phyloP scores from a whole-genome alignment of 208 protist genomes.

The Trypanosoma melophagium region DNA sequence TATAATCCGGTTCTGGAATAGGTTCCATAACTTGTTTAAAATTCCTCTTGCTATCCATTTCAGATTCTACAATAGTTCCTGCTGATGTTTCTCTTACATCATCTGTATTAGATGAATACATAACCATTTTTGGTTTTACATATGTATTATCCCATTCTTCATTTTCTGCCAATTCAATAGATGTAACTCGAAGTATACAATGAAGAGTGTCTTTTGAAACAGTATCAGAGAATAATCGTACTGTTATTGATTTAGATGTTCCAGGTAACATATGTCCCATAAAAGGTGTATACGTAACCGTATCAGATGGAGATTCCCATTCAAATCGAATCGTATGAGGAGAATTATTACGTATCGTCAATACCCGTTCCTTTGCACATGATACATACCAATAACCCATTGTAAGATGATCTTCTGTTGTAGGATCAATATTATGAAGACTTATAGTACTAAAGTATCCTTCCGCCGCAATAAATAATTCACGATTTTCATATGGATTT shows the following conservation, averaged over 20 bases:
- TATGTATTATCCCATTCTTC: conserved; percentile 72
- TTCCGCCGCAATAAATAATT: conserved; percentile 75
- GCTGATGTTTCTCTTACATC: conserved; percentile 27
- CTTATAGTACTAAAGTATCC: conserved; percentile 85
- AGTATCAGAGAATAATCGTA: conserved; percentile 36
- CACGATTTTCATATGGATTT: conserved; percentile 94
- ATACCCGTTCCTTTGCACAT: conserved; percentile 53
- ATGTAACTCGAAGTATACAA: conserved; percentile 29
- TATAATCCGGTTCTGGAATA: conserved; percentile 68
- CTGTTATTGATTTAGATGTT: conserved; percentile 41
- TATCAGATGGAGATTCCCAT: conserved; percentile 44
- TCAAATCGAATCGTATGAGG: conserved; percentile 71
- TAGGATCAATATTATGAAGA: conserved; percentile 90
- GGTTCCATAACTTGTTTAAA: conserved; percentile 75
- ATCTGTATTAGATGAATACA: conserved; percentile 14
- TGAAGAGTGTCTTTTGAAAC: conserved; percentile 25
- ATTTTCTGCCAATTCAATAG: conserved; percentile 31
- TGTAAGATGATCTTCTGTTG: conserved; percentile 66
- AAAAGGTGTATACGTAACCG: conserved; percentile 28
- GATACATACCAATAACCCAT: conserved; percentile 88
- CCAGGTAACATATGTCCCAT: conserved; percentile 68
- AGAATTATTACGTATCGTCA: conserved; percentile 88
- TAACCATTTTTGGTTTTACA: conserved; percentile 61
- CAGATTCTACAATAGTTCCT: conserved; percentile 15
- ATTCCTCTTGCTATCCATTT: conserved; percentile 39